phyloP scores from a whole-genome alignment of 768 basidiomycete species.

The Clavaria fumosa region DNA sequence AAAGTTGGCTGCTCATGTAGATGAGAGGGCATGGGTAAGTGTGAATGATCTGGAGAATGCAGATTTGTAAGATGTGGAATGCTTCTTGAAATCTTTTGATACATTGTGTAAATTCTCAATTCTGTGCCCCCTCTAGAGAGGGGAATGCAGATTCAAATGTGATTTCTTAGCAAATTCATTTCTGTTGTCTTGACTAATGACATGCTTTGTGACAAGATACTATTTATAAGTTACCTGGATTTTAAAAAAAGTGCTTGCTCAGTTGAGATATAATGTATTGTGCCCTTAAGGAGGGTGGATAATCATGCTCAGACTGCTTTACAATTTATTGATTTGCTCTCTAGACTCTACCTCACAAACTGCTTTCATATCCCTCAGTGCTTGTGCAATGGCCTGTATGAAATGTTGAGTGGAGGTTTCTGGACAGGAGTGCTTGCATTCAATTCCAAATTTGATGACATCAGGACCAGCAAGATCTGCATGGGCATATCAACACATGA shows the following conservation, averaged over 20 bases:
- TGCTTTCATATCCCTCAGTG: slow-evolving; percentile 53
- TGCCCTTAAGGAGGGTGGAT: too few species aligned
- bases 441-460: slow-evolving; percentile 83
- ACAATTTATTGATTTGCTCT: slow-evolving; percentile 11
- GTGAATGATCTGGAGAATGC: slow-evolving; percentile 25
- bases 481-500: background rate
- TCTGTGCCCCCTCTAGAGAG: too few species aligned
- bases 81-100: slow-evolving; percentile 1
- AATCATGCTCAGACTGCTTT: too few species aligned
- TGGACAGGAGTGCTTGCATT: slow-evolving; percentile 63
- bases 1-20: slow-evolving; percentile 24
- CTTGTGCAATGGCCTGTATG: slow-evolving; percentile 41
- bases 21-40: slow-evolving; percentile 24
- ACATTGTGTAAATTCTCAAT: too few species aligned
- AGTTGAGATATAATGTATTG: too few species aligned
- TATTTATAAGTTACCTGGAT: too few species aligned
- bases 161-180: too few species aligned
- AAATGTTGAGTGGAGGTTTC: slow-evolving; percentile 59
- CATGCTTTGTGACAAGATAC: too few species aligned
- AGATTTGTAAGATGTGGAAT: slow-evolving; percentile 13
- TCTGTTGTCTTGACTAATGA: too few species aligned
- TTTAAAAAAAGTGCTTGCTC: too few species aligned
- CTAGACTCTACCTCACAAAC: slow-evolving; percentile 26
- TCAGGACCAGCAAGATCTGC: slow-evolving; percentile 46
- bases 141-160: too few species aligned